phyloP scores from a whole-genome alignment of 2,329 filamentous ascomycete genomes.

The Pezicula neosporulosa region DNA sequence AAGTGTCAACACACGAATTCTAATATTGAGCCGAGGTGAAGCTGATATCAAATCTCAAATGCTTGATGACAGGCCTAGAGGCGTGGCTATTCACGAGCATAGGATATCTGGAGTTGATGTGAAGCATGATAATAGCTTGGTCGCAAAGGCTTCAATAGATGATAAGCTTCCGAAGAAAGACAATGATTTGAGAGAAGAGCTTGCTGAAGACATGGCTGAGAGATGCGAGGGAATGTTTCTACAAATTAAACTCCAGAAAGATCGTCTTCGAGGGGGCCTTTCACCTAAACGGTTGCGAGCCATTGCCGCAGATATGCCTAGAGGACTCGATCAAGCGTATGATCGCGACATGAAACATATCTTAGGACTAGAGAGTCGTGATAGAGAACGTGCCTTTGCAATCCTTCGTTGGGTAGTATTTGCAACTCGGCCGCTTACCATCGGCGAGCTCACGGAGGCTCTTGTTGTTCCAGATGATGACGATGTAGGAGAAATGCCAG shows the following conservation, averaged over 20 bases:
- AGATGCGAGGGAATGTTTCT: conserved; percentile 13
- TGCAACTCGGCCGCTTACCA: conserved; percentile 13
- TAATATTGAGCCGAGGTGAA: too few species aligned
- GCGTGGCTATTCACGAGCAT: too few species aligned
- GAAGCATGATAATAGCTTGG: too few species aligned
- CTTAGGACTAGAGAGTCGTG: conserved; percentile 1
- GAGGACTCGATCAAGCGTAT: conserved; percentile 6
- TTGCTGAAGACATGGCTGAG: conserved; percentile 4
- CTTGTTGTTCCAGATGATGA: conserved; percentile 9
- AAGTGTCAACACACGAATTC: too few species aligned
- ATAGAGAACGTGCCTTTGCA: conserved; percentile 8
- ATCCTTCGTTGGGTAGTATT: conserved; percentile 17
- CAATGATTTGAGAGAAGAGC: conserved; percentile 4
- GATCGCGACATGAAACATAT: conserved; percentile 9
- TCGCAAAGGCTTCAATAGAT: too few species aligned
- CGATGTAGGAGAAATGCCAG: conserved; percentile 9
- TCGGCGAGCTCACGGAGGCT: conserved; percentile 16
- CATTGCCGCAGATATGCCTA: conserved; percentile 7
- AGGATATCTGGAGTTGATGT: too few species aligned
- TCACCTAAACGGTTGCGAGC: conserved; percentile 9
- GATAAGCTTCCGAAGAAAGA: conserved; percentile 2
- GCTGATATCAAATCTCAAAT: too few species aligned
- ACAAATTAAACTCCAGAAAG: conserved; percentile 10
- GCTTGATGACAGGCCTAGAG: too few species aligned
- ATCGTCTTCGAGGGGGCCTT: conserved; percentile 4